Evolutionary conservation across 2,329 filamentous ascomycete species (phyloP), one percentile per base, ranked within the genome.

Genomic region (Cercospora brassicicola): DNA sequence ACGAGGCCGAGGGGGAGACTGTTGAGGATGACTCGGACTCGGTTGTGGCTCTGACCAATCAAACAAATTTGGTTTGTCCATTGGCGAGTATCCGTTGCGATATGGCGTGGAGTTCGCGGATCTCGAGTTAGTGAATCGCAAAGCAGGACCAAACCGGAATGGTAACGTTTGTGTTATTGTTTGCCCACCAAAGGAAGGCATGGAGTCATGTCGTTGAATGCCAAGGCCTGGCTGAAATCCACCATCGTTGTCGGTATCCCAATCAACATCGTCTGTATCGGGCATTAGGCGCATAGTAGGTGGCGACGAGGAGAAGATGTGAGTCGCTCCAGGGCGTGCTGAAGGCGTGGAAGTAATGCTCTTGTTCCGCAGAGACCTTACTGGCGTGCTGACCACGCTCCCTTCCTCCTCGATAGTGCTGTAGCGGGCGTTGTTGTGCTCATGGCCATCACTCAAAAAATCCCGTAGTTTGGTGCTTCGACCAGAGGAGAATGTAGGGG

Each of bases 1-100:
- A 74, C 87, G 89, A 1, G 91, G 91, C 28, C 91, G 86, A 56
- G 85, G 84, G n/a, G 85, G 85, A 45, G 85, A 84, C 30, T 86
- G 86, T 67, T 85, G 86, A 57, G 90, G 87, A 62, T 83, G 80
- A 79, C 88, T 90, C 66, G 91, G 90, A 67, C 87, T 82, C 6
- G 82, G 80, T 28, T 86, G 80, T 13, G 89, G 85, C 77, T 94
- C 91, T 59, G 89, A 62, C 74, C 74, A 75, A 78, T 94, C 91
- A 73, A 94, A 94, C 2, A 94, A 82, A 72, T 86, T 93, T 78
- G 90, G 81, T 70, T 76, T 78, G 69, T 84, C 79, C 70, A 75
- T 68, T 73, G 79, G 71, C 39, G 79, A 77, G 60, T 74, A 71
- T 59, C 72, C 73, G 62, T 78, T 74, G 64, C 80, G 78, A 59